A percentile compares a stretch with the other conserved stretches of the same genome.
phyloP scores from a whole-genome alignment of 2,329 filamentous ascomycete genomes.

The Diplodia mutila region DNA sequence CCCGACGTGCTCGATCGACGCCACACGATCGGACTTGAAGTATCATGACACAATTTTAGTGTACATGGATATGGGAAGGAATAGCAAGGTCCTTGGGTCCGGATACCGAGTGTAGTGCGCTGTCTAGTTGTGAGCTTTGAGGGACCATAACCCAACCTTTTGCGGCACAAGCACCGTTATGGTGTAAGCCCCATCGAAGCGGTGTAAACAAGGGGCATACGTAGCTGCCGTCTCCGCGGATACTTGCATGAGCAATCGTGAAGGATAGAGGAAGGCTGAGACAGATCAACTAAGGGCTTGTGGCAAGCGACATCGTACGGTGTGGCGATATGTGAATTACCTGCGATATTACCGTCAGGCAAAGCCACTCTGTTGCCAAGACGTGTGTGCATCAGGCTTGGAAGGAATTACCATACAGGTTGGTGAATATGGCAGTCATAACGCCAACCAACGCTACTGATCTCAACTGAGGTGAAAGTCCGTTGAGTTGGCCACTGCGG shows the following conservation, averaged over 20 bases:
- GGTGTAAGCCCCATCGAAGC: slow-evolving; percentile 10
- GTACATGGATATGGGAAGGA: not conserved
- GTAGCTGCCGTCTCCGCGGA: not conserved
- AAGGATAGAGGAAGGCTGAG: not conserved
- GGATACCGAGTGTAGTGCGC: not conserved
- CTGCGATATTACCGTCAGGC: not conserved
- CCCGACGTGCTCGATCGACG: not conserved
- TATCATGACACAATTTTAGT: not conserved
- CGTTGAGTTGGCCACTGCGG: not conserved
- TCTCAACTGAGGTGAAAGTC: not conserved
- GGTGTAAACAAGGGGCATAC: not conserved
- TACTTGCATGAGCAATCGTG: not conserved
- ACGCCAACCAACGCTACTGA: not conserved
- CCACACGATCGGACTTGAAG: not conserved
- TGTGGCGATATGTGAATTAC: not conserved
- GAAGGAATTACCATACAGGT: not conserved
- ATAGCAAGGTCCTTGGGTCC: not conserved
- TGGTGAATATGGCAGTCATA: not conserved
- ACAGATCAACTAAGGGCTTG: not conserved
- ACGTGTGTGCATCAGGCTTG: not conserved
- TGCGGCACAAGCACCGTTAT: slow-evolving; percentile 11
- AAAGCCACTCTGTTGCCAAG: not conserved
- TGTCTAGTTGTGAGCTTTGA: not conserved
- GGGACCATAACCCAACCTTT: not conserved
- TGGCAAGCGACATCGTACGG: not conserved